These are phyloP conservation scores for Piper longum DNA, from an alignment of 164 flowering plant genomes.

Conservation along the genomic window DNA sequence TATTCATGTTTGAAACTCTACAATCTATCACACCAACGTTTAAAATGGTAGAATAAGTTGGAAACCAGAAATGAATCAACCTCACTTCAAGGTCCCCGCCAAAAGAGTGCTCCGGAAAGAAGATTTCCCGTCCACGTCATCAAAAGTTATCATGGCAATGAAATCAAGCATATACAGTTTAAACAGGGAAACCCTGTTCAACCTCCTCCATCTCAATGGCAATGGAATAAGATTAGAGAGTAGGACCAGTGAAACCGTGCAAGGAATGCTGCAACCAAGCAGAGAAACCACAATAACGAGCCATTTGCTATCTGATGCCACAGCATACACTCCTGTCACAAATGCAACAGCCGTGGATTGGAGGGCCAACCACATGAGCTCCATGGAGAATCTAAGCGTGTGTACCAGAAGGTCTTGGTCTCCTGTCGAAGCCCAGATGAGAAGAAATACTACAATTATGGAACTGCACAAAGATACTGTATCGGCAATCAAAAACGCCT, in stretches of 20 bases:
- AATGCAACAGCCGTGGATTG: slow-evolving; percentile 1
- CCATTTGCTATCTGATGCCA: background rate
- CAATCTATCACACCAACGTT: too few relatives aligned
- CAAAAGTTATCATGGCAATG: slow-evolving; percentile 1
- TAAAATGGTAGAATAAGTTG: too few relatives aligned
- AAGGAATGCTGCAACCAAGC: background rate
- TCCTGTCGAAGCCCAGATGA: slow-evolving; percentile 5
- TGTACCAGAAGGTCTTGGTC: slow-evolving; percentile 2
- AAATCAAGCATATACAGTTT: background rate
- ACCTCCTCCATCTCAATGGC: slow-evolving; percentile 1
- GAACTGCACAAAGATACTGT: slow-evolving; percentile 6
- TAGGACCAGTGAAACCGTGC: background rate
- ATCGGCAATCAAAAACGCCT: slow-evolving; percentile 9
- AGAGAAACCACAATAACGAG: background rate
- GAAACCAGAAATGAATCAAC: too few relatives aligned
- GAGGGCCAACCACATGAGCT: slow-evolving; percentile 1
- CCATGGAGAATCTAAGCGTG: background rate
- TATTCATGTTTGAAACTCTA: too few relatives aligned
- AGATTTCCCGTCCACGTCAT: slow-evolving; percentile 1
- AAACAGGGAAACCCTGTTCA: background rate
- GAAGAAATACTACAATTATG: slow-evolving; percentile 3
- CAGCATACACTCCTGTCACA: background rate
- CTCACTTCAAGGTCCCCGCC: background rate
- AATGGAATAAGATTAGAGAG: background rate
- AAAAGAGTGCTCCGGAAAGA: slow-evolving; percentile 1